Conservation (phyloP, 495 filamentous ascomycete species). For the Lentithecium fluviatile region DNA sequence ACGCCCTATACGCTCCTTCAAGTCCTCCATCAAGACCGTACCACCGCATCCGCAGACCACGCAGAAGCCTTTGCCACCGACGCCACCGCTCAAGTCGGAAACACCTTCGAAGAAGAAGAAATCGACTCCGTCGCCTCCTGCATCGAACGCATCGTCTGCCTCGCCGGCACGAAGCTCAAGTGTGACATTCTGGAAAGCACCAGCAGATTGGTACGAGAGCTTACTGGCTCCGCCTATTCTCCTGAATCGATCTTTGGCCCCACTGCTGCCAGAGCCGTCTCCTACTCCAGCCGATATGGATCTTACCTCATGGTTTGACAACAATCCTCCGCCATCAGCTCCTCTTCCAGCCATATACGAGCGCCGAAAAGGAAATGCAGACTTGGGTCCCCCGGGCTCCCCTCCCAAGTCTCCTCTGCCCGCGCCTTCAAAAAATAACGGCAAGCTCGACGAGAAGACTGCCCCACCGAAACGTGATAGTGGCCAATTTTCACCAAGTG, state of each 20-base stretch:
- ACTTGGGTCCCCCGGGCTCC: conserved; percentile 13
- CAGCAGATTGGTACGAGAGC: conserved; percentile 22
- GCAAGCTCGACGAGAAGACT: not conserved
- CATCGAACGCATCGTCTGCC: conserved; percentile 1
- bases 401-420: conserved; percentile 29
- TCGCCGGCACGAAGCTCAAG: conserved; percentile 3
- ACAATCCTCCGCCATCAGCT: not conserved
- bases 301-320: conserved; percentile 1
- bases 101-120: no score
- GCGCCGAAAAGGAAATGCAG: not conserved
- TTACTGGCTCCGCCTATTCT: conserved; percentile 4
- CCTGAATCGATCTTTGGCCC: conserved; percentile 19
- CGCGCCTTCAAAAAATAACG: not conserved
- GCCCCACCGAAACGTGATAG: not conserved
- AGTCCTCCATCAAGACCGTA: conserved; percentile 30
- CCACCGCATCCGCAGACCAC: conserved; percentile 14
- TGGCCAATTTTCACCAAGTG: not conserved
- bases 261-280: conserved; percentile 28
- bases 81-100: conserved; percentile 1
- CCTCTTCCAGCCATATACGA: conserved; percentile 15
- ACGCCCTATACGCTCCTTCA: conserved; percentile 33
- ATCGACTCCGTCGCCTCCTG: not conserved
- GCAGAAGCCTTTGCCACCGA: conserved; percentile 32
- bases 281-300: conserved; percentile 14
- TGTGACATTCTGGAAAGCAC: conserved; percentile 21